Evolutionary conservation across 2,329 filamentous ascomycete genomes (phyloP), one percentile per base, ranked within the genome.

Genomic region (Rugonectria rugulosa): DNA sequence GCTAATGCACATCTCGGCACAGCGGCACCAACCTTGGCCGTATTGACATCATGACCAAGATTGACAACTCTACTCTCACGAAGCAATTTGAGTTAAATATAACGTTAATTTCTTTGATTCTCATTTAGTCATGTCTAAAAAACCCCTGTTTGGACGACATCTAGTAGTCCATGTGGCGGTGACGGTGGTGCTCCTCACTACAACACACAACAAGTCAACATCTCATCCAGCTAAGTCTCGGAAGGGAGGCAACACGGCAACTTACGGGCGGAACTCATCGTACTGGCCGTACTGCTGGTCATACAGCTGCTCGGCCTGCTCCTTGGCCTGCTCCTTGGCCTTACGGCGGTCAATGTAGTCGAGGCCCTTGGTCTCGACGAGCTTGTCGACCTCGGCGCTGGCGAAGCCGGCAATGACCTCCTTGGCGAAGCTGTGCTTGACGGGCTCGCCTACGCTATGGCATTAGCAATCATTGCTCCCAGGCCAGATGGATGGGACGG

Each of bases 351-450:
- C 84, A 57, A 82, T 65, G 57, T 77, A 79, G 72, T 88, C 81
- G 61, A 86, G 72, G n/a, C 86, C 86, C 79, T 88, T 88, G 65
- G 83, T 87, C 80, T 89, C 90, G 66, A 84, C 81, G 26, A 93
- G 81, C 76, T 87, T 89, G 79, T 94, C 90, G 68, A 91, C 82
- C 76, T 92, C 89, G 59, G 84, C 88, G 43, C 85, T 89, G 23
- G 88, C 90, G 52, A 93, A 79, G 56, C 87, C 89, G 14, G 83
- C 88, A 26, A 94, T 75, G 40, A 89, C 72, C 77, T 93, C 90
- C 79, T 94, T 94, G 71, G 91, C 91, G 68, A 92, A 88, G 38
- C 77, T 77, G 78, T 94, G 90, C 61, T 80, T 83, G 66, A 93
- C 87, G 8, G 82, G 72, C 79, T 92, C 46, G 20, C 54, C 54